Conservation (phyloP, 805 yeast species). For the Yueomyces sinensis region DNA sequence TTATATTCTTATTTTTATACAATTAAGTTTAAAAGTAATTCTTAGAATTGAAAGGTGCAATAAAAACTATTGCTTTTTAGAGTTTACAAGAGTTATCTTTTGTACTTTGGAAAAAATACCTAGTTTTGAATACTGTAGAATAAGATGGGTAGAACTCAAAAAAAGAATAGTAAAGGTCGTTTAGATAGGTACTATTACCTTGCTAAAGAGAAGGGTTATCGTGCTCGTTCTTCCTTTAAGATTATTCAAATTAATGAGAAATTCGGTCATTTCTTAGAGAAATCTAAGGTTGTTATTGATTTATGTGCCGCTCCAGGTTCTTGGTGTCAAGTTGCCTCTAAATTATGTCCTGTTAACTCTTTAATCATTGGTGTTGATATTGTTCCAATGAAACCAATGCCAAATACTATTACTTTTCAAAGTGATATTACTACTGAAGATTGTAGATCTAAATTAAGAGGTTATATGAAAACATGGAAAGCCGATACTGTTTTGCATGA, state of each 20-base stretch:
- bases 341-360: constrained; percentile 83
- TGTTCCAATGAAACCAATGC: constrained; percentile 93
- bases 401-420: constrained; percentile 87
- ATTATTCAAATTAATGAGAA: constrained; percentile 91
- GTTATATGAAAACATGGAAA: constrained; percentile 96
- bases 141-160: constrained; percentile 82
- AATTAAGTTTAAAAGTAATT: too few species aligned
- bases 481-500: constrained; percentile 97
- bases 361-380: constrained; percentile 97
- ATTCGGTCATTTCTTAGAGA: constrained; percentile 87
- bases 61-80: too few species aligned
- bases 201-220: constrained; percentile 95
- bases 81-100: too few species aligned
- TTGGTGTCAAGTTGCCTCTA: constrained; percentile 98
- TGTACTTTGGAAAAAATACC: too few species aligned
- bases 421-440: constrained; percentile 97
- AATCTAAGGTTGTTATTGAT: constrained; percentile 92
- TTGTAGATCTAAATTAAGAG: constrained; percentile 87
- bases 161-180: constrained; percentile 97
- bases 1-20: too few species aligned
- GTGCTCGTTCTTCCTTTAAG: constrained; percentile 98
- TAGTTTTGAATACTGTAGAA: too few species aligned
- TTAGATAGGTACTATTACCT: constrained; percentile 91
- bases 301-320: constrained; percentile 99
- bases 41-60: too few species aligned